A percentile compares a stretch with the other conserved stretches of the same genome.
Conservation (phyloP, 2,329 filamentous ascomycete genomes). For the Alternaria gaisen region DNA sequence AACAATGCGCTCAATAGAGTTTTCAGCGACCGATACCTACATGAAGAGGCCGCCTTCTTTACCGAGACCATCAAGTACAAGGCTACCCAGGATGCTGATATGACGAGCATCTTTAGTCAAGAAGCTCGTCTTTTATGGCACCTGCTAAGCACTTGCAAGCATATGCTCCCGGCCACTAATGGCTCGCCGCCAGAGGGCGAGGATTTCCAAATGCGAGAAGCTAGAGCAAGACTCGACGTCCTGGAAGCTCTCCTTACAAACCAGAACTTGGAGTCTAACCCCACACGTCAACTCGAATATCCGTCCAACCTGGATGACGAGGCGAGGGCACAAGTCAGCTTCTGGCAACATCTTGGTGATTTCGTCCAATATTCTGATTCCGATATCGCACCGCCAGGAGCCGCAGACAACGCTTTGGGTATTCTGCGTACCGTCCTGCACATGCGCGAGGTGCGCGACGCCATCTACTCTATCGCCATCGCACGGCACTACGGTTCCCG, state of each 20-base stretch:
- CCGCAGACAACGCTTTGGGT: slow-evolving; percentile 71
- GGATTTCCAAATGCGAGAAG: slow-evolving; percentile 70
- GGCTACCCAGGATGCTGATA: slow-evolving; percentile 32
- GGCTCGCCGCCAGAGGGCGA: slow-evolving; percentile 55
- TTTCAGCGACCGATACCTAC: slow-evolving; percentile 57
- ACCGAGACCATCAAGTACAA: slow-evolving; percentile 45
- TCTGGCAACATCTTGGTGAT: slow-evolving; percentile 82
- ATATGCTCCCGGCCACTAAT: slow-evolving; percentile 44
- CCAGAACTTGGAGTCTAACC: slow-evolving; percentile 68
- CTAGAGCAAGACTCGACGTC: slow-evolving; percentile 73
- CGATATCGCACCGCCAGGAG: slow-evolving; percentile 63
- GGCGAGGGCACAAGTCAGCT: slow-evolving; percentile 69
- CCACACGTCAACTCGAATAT: slow-evolving; percentile 62
- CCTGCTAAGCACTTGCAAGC: slow-evolving; percentile 63
- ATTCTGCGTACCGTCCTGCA: slow-evolving; percentile 76
- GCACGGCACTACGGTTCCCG: slow-evolving; percentile 77
- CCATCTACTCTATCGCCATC: slow-evolving; percentile 88
- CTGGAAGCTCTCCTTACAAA: slow-evolving; percentile 81
- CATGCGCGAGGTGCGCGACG: slow-evolving; percentile 85
- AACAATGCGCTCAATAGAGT: slow-evolving; percentile 60
- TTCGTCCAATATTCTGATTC: slow-evolving; percentile 73
- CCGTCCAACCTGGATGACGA: slow-evolving; percentile 52
- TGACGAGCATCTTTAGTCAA: slow-evolving; percentile 58
- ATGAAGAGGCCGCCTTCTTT: slow-evolving; percentile 48
- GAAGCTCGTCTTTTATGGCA: slow-evolving; percentile 70